These are phyloP conservation scores for Ambrosia trifida DNA, from an alignment of 129 eudicot genomes.

Conservation along the genomic window DNA sequence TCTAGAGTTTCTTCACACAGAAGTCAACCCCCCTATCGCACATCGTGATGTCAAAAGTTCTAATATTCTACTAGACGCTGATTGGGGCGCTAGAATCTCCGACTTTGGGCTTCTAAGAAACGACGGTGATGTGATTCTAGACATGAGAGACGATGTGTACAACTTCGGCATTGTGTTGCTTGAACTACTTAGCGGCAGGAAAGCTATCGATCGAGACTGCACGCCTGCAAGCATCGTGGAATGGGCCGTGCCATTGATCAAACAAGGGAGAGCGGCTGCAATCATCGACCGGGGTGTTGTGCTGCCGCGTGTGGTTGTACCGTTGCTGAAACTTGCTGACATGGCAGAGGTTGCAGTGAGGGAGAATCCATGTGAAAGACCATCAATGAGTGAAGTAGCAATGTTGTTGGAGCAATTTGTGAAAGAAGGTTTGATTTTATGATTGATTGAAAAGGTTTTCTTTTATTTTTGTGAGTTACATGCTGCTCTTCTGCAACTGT, in stretches of 20 bases:
- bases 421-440: constrained; percentile 73
- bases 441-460: constrained; percentile 32
- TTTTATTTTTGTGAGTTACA: constrained; percentile 29
- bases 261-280: constrained; percentile 86
- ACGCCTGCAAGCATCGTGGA: constrained; percentile 67
- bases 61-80: constrained; percentile 78
- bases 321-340: constrained; percentile 84
- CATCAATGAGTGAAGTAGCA: constrained; percentile 64
- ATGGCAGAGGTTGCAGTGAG: constrained; percentile 73
- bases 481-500: constrained; percentile 48
- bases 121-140: constrained; percentile 53
- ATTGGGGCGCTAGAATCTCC: constrained; percentile 83
- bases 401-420: constrained; percentile 62
- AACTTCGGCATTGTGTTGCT: constrained; percentile 78
- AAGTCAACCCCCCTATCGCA: constrained; percentile 67
- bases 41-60: constrained; percentile 84
- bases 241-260: constrained; percentile 86
- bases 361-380: constrained; percentile 73
- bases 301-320: constrained; percentile 86
- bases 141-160: constrained; percentile 69
- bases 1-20: constrained; percentile 80
- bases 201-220: constrained; percentile 79
- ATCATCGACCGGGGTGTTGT: constrained; percentile 64
- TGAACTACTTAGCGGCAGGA: constrained; percentile 86
- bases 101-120: constrained; percentile 76